Evolutionary conservation across 73 alveolate species (phyloP).

Genomic region (Paramecium sonneborni): DNA sequence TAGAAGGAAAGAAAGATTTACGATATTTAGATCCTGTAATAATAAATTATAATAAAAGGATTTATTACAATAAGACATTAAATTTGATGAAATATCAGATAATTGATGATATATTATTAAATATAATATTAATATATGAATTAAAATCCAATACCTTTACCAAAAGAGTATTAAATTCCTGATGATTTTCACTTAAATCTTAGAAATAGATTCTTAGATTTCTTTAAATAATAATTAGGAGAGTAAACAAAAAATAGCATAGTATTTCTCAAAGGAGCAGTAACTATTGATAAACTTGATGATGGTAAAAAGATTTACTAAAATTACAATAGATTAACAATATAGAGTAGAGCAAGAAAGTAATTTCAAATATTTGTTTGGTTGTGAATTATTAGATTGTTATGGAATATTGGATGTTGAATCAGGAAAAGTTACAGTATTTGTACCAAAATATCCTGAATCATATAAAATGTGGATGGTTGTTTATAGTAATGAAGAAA

Average conservation of each 20-base stretch:
- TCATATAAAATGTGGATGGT: conserved; percentile 85
- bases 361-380: conserved; percentile 78
- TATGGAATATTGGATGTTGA: conserved; percentile 71
- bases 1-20: not conserved
- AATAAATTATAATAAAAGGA: not conserved
- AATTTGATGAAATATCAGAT: not conserved
- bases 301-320: not conserved
- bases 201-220: not conserved
- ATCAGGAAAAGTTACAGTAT: conserved; percentile 65
- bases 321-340: conserved; percentile 34
- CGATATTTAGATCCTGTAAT: not conserved
- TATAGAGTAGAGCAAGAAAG: conserved; percentile 73
- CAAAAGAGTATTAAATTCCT: conserved; percentile 24
- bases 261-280: not conserved
- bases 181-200: not conserved
- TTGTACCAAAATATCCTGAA: conserved; percentile 69
- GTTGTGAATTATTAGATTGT: conserved; percentile 77
- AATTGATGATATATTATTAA: not conserved
- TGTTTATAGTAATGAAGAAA: conserved; percentile 68
- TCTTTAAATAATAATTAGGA: not conserved
- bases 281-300: not conserved
- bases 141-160: not conserved
- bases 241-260: not conserved
- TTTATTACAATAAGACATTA: not conserved
- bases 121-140: not conserved